Conservation (phyloP, 2,329 filamentous ascomycete species). For the Polytolypa hystricis region DNA sequence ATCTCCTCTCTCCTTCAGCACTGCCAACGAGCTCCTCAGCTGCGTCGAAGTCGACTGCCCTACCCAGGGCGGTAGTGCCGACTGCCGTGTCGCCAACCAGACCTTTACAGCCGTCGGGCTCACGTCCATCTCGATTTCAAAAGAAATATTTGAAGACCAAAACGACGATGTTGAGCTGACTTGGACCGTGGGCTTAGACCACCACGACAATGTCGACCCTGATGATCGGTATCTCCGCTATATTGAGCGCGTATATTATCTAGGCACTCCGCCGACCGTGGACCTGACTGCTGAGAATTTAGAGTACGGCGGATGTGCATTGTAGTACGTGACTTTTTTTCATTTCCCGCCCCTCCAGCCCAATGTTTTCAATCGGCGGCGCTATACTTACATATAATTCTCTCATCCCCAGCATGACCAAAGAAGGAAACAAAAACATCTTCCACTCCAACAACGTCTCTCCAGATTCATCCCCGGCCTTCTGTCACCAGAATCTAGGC, state of each 20-base stretch:
- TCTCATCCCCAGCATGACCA: too few relatives aligned
- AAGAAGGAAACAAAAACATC: too few relatives aligned
- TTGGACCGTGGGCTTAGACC: slow-evolving; percentile 3
- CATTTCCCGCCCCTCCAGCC: not conserved
- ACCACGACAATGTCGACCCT: not conserved
- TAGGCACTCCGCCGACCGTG: slow-evolving; percentile 1
- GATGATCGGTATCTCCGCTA: not conserved
- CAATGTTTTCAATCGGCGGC: not conserved
- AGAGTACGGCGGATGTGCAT: slow-evolving; percentile 2
- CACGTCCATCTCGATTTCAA: slow-evolving; percentile 2
- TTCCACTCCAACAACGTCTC: too few relatives aligned
- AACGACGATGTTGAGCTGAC: slow-evolving; percentile 2
- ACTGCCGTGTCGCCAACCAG: slow-evolving; percentile 4
- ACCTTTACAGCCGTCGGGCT: not conserved
- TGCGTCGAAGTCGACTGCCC: slow-evolving; percentile 5
- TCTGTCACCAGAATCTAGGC: too few relatives aligned
- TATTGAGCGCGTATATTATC: slow-evolving; percentile 4
- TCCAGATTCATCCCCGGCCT: too few relatives aligned
- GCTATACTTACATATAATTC: too few relatives aligned
- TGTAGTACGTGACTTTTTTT: slow-evolving; percentile 1
- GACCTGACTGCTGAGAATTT: not conserved
- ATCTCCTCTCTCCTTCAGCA: slow-evolving; percentile 1
- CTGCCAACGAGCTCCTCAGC: slow-evolving; percentile 3
- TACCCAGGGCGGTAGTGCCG: not conserved
- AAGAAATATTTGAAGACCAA: not conserved